Conservation (phyloP, 495 filamentous ascomycete genomes). For the Penicillium chermesinum region DNA sequence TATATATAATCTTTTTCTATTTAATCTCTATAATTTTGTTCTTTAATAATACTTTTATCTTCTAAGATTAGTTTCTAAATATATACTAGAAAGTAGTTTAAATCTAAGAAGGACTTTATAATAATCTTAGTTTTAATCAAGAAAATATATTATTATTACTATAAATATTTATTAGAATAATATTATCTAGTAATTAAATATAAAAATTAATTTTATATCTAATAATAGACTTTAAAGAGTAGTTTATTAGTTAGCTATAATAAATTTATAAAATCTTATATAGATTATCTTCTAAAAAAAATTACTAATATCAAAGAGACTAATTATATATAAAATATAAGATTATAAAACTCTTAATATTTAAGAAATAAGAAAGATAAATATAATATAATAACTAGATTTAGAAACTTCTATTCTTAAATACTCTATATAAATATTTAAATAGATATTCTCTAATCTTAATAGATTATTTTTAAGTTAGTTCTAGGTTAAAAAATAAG, state of each 20-base stretch:
- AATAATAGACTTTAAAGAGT: not conserved
- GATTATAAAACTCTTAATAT: not conserved
- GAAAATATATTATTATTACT: not conserved
- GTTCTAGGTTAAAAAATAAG: too few relatives aligned
- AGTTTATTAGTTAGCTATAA: not conserved
- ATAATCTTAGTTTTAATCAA: not conserved
- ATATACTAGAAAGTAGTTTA: not conserved
- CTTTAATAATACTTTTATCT: too few relatives aligned
- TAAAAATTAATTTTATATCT: not conserved
- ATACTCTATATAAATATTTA: too few relatives aligned
- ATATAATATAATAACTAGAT: constrained; percentile 4
- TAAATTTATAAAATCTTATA: not conserved
- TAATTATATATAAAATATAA: not conserved
- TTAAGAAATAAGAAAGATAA: not conserved
- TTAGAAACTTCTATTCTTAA: too few relatives aligned
- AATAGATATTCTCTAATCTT: too few relatives aligned
- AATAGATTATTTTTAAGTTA: too few relatives aligned
- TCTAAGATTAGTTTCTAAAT: not conserved
- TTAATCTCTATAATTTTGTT: too few relatives aligned
- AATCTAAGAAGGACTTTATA: not conserved
- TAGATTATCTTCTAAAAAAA: not conserved
- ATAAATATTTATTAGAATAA: not conserved
- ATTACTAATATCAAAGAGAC: not conserved
- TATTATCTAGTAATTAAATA: not conserved
- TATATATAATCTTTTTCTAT: too few relatives aligned